These are phyloP conservation scores for Helianthus annuus DNA, from an alignment of 129 eudicot genomes.

Conservation along the genomic window DNA sequence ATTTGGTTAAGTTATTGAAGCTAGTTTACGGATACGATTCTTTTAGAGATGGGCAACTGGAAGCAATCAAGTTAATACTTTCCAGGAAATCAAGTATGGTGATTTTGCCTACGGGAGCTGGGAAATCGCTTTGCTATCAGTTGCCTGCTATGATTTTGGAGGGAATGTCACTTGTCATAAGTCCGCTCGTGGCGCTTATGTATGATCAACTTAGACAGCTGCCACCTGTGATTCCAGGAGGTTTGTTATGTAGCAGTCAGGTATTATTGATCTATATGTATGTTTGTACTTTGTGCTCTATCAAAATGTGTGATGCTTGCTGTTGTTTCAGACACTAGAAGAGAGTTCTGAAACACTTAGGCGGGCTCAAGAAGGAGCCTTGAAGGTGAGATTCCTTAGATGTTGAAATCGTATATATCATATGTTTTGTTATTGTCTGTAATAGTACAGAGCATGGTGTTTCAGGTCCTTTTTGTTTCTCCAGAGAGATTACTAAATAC, in stretches of 20 bases:
- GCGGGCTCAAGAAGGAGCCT: slow-evolving; percentile 62
- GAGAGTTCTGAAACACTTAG: slow-evolving; percentile 70
- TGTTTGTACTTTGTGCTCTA: slow-evolving; percentile 20
- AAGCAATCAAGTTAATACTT: slow-evolving; percentile 77
- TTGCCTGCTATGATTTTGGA: slow-evolving; percentile 78
- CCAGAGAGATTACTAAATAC: slow-evolving; percentile 90
- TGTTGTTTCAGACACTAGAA: slow-evolving; percentile 57
- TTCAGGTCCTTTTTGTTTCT: slow-evolving; percentile 93
- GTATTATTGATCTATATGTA: slow-evolving; percentile 27
- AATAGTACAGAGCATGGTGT: slow-evolving; percentile 14
- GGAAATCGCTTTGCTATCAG: slow-evolving; percentile 95
- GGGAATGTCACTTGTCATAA: slow-evolving; percentile 85
- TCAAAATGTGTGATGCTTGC: slow-evolving; percentile 7
- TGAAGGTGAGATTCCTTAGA: slow-evolving; percentile 54
- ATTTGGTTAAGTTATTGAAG: slow-evolving; percentile 70
- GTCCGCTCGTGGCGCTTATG: slow-evolving; percentile 93
- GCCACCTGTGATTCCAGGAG: slow-evolving; percentile 75
- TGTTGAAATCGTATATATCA: background rate
- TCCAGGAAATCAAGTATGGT: slow-evolving; percentile 75
- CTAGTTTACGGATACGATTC: slow-evolving; percentile 78
- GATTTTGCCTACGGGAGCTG: slow-evolving; percentile 97
- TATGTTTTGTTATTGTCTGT: slow-evolving; percentile 1
- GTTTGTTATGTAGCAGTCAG: slow-evolving; percentile 82
- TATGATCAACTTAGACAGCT: slow-evolving; percentile 90
- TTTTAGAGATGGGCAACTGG: slow-evolving; percentile 84